Evolutionary conservation across 768 basidiomycete genomes (phyloP), one percentile per base, ranked within the genome.

Genomic region (Tulasnella sp.): DNA sequence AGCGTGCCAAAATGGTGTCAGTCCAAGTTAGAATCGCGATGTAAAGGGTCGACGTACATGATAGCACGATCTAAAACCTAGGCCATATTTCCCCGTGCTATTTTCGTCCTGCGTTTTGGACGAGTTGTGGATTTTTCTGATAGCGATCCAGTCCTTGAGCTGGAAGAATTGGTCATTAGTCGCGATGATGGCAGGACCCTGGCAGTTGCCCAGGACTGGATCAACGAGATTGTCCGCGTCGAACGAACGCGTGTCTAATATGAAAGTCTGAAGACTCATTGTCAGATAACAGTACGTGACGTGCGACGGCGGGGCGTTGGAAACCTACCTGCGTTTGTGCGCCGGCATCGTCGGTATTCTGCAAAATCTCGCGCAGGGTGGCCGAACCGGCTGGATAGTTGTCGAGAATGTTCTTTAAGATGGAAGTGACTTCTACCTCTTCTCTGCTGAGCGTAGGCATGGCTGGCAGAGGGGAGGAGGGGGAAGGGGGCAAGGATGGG

Each of bases 311-410:
- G 52, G 34, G 19, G n/a, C 44, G 44, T 34, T 62, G 19, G 6
- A 48, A 34, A 42, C 52, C 56, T 36, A 77, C 76, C 36, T 77
- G 76, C 1, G 38, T 77, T 19, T 52, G 10, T 4, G 76, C 76
- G 31, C 58, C 58, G 3, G 52, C 52, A 52, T 52, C 52, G n/a
- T 52, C 52, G 3, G 52, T 52, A 10, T 52, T 52, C 24, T 52
- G 52, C 52, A 52, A 12, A n/a, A 68, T 39, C 34, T 77, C 76
- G n/a, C 76, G n/a, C 8, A 77, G 52, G 27, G 36, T 52, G 6
- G 76, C 76, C 36, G 58, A 52, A 52, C 76, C 76, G 14, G 76
- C 76, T 16, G 76, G 76, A 34, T 77, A 77, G 58, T 68, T 77
- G 46, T 77, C 76, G 10, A 77, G 76, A 56, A 77, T 77, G 39